phyloP scores from a whole-genome alignment of 441 rosid species.

The Syzygium syzygioides region DNA sequence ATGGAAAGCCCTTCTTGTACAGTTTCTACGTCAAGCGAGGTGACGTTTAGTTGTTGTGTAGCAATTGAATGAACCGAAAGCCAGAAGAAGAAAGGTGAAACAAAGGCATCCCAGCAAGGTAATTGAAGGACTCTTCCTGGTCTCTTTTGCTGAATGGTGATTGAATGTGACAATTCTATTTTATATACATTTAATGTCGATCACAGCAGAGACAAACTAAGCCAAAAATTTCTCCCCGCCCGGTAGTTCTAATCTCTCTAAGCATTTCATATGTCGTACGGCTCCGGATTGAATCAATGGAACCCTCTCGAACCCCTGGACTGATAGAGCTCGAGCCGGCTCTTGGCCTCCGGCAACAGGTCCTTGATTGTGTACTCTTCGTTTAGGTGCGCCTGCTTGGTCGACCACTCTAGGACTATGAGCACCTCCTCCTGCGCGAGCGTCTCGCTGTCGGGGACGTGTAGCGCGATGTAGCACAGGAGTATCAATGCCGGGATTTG shows the following conservation, averaged over 20 bases:
- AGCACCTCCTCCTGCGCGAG: conserved; percentile 78
- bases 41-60: background rate
- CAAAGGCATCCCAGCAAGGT: background rate
- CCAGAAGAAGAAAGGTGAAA: background rate
- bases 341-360: conserved; percentile 64
- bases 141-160: background rate
- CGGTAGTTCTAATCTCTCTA: background rate
- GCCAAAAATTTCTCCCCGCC: background rate
- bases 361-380: conserved; percentile 41
- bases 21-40: background rate
- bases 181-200: background rate
- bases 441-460: conserved; percentile 85
- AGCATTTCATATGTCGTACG: background rate
- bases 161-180: background rate
- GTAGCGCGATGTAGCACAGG: conserved; percentile 63
- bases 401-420: conserved; percentile 77
- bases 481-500: conserved; percentile 53
- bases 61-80: background rate
- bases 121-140: background rate
- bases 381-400: conserved; percentile 48
- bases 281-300: conserved; percentile 31
- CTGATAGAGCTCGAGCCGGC: conserved; percentile 81
- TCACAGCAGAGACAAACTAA: background rate
- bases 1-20: background rate
- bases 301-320: conserved; percentile 80